A percentile compares a stretch with the other conserved stretches of the same genome.
Conservation (phyloP, 345 rosid species). For the Firmiana major region DNA sequence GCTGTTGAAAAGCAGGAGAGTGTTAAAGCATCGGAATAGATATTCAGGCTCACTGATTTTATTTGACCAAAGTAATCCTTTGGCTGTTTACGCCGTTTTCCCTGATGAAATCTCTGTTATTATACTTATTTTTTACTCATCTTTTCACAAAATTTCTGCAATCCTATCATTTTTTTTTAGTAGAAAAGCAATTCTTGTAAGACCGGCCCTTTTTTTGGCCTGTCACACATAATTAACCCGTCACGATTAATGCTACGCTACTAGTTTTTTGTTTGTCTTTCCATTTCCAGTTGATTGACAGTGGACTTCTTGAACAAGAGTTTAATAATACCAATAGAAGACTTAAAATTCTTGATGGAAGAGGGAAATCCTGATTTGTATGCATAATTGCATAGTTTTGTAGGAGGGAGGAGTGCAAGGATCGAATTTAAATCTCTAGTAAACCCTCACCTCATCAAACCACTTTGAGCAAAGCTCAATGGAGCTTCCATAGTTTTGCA, state of each 20-base stretch:
- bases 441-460: background rate
- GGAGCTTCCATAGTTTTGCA: background rate
- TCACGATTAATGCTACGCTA: background rate
- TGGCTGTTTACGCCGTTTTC: background rate
- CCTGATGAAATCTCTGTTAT: background rate
- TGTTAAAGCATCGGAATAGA: slow-evolving; percentile 17
- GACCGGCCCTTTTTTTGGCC: background rate
- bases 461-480: background rate
- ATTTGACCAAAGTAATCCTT: background rate
- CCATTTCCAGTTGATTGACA: background rate
- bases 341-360: background rate
- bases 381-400: background rate
- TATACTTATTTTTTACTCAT: background rate
- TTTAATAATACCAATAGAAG: background rate
- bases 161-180: background rate
- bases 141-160: background rate
- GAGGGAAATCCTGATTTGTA: background rate
- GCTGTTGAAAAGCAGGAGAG: slow-evolving; percentile 53
- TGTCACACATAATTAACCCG: background rate
- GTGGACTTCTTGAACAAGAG: background rate
- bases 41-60: background rate
- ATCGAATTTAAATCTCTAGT: background rate
- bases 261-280: background rate
- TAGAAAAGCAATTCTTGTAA: background rate
- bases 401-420: too few relatives aligned